Evolutionary conservation across 768 basidiomycete species (phyloP).

Genomic region (Suillus weaverae): DNA sequence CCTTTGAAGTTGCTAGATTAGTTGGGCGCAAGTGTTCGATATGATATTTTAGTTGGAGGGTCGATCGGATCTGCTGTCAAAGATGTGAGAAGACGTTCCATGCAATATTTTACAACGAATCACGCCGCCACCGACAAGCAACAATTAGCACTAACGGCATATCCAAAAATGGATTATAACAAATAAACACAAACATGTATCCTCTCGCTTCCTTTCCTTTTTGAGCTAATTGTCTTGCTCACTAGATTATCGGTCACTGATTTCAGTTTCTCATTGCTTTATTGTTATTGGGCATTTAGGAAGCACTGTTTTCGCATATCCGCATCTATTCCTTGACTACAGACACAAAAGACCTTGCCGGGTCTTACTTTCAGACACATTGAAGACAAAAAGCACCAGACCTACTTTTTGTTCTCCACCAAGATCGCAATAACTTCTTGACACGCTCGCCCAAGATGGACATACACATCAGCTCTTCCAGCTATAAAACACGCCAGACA

Average conservation of each 20-base stretch:
- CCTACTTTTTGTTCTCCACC: slow-evolving; percentile 33
- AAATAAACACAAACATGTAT: slow-evolving; percentile 13
- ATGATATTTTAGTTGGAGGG: slow-evolving; percentile 7
- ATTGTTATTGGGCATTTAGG: slow-evolving; percentile 32
- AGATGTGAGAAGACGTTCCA: slow-evolving; percentile 13
- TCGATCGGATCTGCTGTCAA: slow-evolving; percentile 27
- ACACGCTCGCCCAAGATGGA: slow-evolving; percentile 34
- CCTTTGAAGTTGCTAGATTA: slow-evolving; percentile 35
- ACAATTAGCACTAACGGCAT: slow-evolving; percentile 33
- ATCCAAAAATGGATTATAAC: slow-evolving; percentile 19
- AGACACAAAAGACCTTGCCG: slow-evolving; percentile 35
- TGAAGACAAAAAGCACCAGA: slow-evolving; percentile 32
- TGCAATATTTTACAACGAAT: slow-evolving; percentile 15
- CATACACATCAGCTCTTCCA: slow-evolving; percentile 34
- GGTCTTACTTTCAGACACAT: slow-evolving; percentile 17
- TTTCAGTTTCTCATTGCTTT: slow-evolving; percentile 34
- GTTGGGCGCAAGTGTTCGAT: slow-evolving; percentile 22
- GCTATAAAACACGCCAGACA: slow-evolving; percentile 36
- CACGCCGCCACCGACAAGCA: slow-evolving; percentile 11
- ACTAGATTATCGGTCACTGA: slow-evolving; percentile 8
- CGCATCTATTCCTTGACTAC: slow-evolving; percentile 34
- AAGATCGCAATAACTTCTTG: slow-evolving; percentile 26
- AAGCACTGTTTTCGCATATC: slow-evolving; percentile 25
- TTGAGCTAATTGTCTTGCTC: slow-evolving; percentile 34
- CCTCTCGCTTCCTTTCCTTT: slow-evolving; percentile 29